Evolutionary conservation across 352 stramenopile species (phyloP).

Genomic region (Peronosclerospora sorghi): DNA sequence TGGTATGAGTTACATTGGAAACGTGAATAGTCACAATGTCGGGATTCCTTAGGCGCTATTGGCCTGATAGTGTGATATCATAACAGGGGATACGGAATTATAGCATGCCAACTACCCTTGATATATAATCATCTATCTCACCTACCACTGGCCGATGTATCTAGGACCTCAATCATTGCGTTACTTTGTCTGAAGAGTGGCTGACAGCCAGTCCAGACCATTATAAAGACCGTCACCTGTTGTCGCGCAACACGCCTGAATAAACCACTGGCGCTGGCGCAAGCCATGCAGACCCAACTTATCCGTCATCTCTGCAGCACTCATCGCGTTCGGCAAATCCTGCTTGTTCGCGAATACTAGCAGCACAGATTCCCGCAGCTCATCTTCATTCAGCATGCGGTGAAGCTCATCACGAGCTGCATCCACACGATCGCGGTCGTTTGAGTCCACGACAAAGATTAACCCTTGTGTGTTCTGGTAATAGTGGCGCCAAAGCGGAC

Average conservation of each 20-base stretch:
- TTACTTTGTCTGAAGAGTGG: constrained; percentile 1
- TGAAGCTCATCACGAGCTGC: constrained; percentile 95
- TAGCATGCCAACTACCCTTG: constrained; percentile 23
- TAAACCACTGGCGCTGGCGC: constrained; percentile 98
- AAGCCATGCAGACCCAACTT: constrained; percentile 96
- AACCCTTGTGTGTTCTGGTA: constrained; percentile 99
- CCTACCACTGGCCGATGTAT: constrained; percentile 23
- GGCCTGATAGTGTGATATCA: too few relatives aligned
- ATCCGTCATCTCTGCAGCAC: constrained; percentile 96
- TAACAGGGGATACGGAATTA: too few relatives aligned
- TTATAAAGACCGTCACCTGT: constrained; percentile 98
- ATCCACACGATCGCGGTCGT: constrained; percentile 97
- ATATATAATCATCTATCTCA: constrained; percentile 30
- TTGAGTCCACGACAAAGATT: constrained; percentile 99
- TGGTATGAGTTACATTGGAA: too few relatives aligned
- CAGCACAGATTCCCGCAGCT: constrained; percentile 94
- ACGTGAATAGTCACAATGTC: too few relatives aligned
- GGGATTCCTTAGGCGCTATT: too few relatives aligned
- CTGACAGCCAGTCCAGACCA: constrained; percentile 96
- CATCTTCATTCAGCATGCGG: constrained; percentile 97
- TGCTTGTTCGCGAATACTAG: constrained; percentile 99
- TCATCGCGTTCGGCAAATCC: constrained; percentile 94
- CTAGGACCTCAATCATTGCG: constrained; percentile 9
- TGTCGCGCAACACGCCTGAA: constrained; percentile 98
- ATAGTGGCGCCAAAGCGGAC: constrained; percentile 98